Percentiles rank a stretch among this genome's conserved stretches.
These are phyloP conservation scores for Sarcodon aspratus DNA, from an alignment of 768 basidiomycete genomes.

Conservation along the genomic window DNA sequence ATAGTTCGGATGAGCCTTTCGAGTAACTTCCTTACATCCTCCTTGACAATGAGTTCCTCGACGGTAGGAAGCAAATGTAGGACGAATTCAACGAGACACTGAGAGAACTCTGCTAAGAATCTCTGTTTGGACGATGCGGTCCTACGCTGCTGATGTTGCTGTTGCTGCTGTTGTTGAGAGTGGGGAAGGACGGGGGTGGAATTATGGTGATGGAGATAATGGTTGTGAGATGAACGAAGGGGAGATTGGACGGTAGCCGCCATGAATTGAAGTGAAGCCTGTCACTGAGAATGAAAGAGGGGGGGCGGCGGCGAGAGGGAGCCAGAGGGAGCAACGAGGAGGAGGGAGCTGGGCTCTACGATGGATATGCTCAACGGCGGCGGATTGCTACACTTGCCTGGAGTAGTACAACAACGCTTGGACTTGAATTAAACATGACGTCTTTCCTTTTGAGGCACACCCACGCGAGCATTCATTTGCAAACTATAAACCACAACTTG, in stretches of 20 bases:
- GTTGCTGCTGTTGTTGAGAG: background rate
- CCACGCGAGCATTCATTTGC: too few relatives aligned
- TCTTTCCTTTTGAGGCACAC: too few relatives aligned
- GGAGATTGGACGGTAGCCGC: background rate
- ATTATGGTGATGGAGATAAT: background rate
- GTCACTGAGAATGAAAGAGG: background rate
- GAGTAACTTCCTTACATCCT: slow-evolving; percentile 89
- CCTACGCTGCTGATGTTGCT: background rate
- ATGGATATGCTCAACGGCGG: too few relatives aligned
- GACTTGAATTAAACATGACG: too few relatives aligned
- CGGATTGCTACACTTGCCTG: too few relatives aligned
- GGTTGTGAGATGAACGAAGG: background rate
- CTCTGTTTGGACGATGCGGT: slow-evolving; percentile 34
- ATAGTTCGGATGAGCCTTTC: slow-evolving; percentile 94
- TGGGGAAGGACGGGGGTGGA: background rate
- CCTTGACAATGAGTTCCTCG: slow-evolving; percentile 90
- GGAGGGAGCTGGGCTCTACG: background rate
- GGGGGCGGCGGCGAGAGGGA: background rate
- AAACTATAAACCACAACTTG: too few relatives aligned
- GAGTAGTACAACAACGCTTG: too few relatives aligned
- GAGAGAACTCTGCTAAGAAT: slow-evolving; percentile 73
- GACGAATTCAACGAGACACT: slow-evolving; percentile 89
- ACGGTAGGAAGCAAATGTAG: slow-evolving; percentile 82
- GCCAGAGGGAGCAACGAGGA: background rate
- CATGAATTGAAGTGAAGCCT: background rate